Conservation (phyloP, 78 protist genomes). For the Mastigamoeba balamuthi region DNA sequence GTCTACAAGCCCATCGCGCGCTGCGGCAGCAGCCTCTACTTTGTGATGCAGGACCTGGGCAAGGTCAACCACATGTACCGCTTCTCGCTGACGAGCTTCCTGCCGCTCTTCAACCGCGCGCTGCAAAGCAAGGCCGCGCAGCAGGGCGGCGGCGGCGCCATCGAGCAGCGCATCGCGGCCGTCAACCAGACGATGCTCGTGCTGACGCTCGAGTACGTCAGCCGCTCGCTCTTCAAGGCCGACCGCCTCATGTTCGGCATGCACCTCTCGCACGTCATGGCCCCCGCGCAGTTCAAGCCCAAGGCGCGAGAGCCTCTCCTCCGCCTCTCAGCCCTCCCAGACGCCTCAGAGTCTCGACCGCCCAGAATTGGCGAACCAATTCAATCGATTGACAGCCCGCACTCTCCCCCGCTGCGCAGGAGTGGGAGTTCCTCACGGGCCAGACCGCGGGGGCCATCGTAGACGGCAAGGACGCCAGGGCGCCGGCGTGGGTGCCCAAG, state of each 20-base stretch:
- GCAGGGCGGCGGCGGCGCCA: not conserved
- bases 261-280: conserved; percentile 36
- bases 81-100: conserved; percentile 41
- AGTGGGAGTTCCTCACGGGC: conserved; percentile 19
- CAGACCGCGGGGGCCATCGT: not conserved
- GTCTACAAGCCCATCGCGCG: conserved; percentile 54
- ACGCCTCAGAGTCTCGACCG: too few species aligned
- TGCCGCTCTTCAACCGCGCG: conserved; percentile 6
- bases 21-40: conserved; percentile 41
- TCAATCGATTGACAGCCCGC: too few species aligned
- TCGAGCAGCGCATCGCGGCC: not conserved
- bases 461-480: not conserved
- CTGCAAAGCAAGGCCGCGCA: not conserved
- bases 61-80: conserved; percentile 68
- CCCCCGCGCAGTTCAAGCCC: not conserved
- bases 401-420: too few species aligned
- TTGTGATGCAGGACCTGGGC: conserved; percentile 30
- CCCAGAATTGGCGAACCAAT: too few species aligned
- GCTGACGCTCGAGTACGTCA: conserved; percentile 7
- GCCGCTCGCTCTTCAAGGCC: conserved; percentile 62
- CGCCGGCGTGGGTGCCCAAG: conserved; percentile 7
- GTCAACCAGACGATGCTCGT: not conserved
- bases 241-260: conserved; percentile 55
- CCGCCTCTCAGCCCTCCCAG: too few species aligned
- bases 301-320: not conserved